Conservation (phyloP, 805 yeast species). For the Ogataea pini region DNA sequence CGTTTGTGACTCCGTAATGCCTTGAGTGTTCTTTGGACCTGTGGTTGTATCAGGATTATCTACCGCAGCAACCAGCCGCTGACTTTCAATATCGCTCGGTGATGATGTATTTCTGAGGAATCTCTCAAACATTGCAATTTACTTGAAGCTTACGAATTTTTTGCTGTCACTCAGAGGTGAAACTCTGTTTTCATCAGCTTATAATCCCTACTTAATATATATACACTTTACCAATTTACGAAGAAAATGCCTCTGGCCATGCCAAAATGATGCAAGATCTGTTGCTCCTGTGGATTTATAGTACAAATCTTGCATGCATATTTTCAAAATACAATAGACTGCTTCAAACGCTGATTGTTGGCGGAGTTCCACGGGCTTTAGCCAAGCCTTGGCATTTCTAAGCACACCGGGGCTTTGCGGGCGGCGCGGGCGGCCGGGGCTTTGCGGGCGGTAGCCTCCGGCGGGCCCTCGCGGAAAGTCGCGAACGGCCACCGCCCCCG, state of each 20-base stretch:
- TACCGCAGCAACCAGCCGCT: neutral
- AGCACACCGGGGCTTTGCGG: neutral
- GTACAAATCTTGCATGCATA: slow-evolving; percentile 3
- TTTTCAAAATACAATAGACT: neutral
- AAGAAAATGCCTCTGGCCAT: slow-evolving; percentile 1
- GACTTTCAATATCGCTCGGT: slow-evolving; percentile 3
- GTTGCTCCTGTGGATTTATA: slow-evolving; percentile 5
- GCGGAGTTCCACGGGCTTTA: neutral
- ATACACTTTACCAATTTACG: neutral
- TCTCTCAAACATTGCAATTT: neutral
- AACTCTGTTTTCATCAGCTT: too few relatives aligned
- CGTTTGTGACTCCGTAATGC: neutral
- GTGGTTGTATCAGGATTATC: neutral
- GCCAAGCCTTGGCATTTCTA: neutral
- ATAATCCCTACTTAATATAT: neutral
- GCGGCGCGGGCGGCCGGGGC: neutral
- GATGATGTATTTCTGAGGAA: neutral
- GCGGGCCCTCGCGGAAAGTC: too few relatives aligned
- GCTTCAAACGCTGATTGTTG: neutral
- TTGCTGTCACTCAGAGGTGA: too few relatives aligned
- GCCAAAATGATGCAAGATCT: slow-evolving; percentile 4
- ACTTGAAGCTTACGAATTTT: too few relatives aligned
- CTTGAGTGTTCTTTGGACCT: neutral
- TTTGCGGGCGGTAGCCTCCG: too few relatives aligned
- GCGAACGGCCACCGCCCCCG: too few relatives aligned